Conservation (phyloP, 768 basidiomycete species). For the Tulasnella sp. region DNA sequence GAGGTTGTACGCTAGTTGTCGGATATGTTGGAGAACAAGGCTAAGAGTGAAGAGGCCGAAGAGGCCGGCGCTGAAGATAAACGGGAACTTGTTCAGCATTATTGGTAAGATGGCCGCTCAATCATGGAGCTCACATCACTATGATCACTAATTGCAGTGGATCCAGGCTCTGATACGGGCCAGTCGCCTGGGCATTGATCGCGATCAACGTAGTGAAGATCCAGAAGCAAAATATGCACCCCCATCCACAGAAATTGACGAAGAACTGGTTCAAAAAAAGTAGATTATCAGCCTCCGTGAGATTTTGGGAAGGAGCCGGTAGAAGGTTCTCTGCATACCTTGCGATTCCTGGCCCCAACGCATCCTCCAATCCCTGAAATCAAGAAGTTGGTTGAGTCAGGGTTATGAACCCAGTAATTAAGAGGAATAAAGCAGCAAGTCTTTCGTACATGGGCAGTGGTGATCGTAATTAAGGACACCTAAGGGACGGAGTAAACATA, state of each 20-base stretch:
- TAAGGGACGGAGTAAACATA: constrained; percentile 23
- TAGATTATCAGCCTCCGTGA: too few species aligned
- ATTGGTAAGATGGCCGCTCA: background rate
- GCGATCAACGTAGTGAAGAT: constrained; percentile 49
- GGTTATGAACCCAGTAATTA: too few species aligned
- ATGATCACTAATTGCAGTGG: constrained; percentile 62
- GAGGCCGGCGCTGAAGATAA: constrained; percentile 43
- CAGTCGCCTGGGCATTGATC: constrained; percentile 33
- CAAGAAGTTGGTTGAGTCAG: background rate
- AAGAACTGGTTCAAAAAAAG: constrained; percentile 54
- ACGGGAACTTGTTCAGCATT: background rate
- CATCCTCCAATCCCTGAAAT: constrained; percentile 81
- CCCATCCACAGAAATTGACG: constrained; percentile 65
- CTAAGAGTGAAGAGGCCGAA: constrained; percentile 60
- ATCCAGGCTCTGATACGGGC: constrained; percentile 34
- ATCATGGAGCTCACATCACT: constrained; percentile 47
- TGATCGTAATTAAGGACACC: constrained; percentile 78
- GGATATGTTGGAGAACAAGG: constrained; percentile 48
- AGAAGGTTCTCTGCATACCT: constrained; percentile 38
- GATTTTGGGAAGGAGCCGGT: too few species aligned
- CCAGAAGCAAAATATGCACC: constrained; percentile 49
- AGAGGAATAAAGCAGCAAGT: background rate
- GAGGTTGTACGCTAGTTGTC: constrained; percentile 49
- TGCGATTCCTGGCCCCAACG: constrained; percentile 86
- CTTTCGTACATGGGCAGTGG: constrained; percentile 71